These are phyloP conservation scores for Fusarium pseudocircinatum DNA, from an alignment of 2,329 filamentous ascomycete species.

Conservation along the genomic window DNA sequence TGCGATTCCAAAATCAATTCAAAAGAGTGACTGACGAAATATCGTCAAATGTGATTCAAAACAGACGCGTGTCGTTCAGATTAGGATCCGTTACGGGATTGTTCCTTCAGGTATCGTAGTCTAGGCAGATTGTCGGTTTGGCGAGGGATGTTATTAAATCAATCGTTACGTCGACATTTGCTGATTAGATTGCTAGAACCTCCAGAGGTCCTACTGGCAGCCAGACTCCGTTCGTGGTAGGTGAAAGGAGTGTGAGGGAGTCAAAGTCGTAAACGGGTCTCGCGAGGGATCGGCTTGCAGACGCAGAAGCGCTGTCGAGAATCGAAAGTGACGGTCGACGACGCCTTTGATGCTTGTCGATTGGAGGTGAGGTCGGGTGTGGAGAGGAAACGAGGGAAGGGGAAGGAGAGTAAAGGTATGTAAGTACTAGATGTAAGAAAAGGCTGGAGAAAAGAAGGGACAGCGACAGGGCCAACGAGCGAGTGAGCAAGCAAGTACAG, in stretches of 20 bases:
- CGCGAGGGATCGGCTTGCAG: conserved; percentile 37
- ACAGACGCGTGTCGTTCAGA: conserved; percentile 44
- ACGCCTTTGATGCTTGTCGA: conserved; percentile 47
- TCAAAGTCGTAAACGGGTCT: conserved; percentile 32
- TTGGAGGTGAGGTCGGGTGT: conserved; percentile 44
- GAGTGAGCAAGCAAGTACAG: not conserved
- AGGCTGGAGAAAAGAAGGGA: conserved; percentile 45
- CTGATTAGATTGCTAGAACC: conserved; percentile 43
- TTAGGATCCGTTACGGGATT: conserved; percentile 37
- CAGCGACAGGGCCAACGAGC: conserved; percentile 43
- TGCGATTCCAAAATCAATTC: conserved; percentile 43
- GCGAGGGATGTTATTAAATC: conserved; percentile 41
- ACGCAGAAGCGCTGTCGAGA: conserved; percentile 46
- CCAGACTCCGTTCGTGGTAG: conserved; percentile 39
- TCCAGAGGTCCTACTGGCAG: conserved; percentile 43
- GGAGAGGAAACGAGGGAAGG: conserved; percentile 38
- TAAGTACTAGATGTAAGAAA: conserved; percentile 39
- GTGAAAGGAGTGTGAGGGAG: conserved; percentile 22
- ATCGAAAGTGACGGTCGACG: conserved; percentile 46
- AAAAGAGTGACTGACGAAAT: conserved; percentile 61
- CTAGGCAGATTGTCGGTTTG: conserved; percentile 28
- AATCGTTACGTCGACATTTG: conserved; percentile 48
- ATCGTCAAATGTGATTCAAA: conserved; percentile 51
- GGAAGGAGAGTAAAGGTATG: conserved; percentile 39
- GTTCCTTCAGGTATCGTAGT: conserved; percentile 21